Percentiles rank a stretch among this genome's conserved stretches.
phyloP scores from a whole-genome alignment of 495 filamentous ascomycete species.

The Paragyromitra xinjiangensis region DNA sequence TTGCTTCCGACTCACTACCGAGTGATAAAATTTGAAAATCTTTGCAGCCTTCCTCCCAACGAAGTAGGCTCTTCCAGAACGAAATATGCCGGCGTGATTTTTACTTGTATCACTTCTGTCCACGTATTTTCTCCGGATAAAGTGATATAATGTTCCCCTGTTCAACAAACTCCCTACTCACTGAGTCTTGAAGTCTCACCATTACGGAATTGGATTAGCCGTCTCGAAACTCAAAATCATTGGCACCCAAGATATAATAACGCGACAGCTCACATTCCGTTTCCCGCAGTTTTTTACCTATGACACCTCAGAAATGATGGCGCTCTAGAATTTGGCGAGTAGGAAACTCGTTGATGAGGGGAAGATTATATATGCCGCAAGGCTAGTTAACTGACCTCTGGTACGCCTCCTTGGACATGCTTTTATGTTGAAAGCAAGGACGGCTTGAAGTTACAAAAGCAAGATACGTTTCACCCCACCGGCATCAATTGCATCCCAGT shows the following conservation, averaged over 20 bases:
- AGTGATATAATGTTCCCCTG: background rate
- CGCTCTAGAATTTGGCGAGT: background rate
- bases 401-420: background rate
- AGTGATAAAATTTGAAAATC: slow-evolving; percentile 6
- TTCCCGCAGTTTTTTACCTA: background rate
- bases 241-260: background rate
- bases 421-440: background rate
- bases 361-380: background rate
- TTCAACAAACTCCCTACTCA: background rate
- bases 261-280: background rate
- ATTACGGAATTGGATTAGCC: background rate
- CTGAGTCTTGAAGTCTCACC: background rate
- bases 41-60: background rate
- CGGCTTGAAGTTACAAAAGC: background rate
- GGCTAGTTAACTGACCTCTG: background rate
- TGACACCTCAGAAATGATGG: background rate
- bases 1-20: background rate
- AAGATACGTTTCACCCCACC: background rate
- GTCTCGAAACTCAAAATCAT: background rate
- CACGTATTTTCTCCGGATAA: background rate
- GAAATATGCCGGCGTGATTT: background rate
- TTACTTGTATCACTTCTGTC: background rate
- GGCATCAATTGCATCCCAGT: background rate
- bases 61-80: background rate
- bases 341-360: background rate